phyloP scores from a whole-genome alignment of 192 early-diverging fungal genomes.

The Gonapodya prolifera region DNA sequence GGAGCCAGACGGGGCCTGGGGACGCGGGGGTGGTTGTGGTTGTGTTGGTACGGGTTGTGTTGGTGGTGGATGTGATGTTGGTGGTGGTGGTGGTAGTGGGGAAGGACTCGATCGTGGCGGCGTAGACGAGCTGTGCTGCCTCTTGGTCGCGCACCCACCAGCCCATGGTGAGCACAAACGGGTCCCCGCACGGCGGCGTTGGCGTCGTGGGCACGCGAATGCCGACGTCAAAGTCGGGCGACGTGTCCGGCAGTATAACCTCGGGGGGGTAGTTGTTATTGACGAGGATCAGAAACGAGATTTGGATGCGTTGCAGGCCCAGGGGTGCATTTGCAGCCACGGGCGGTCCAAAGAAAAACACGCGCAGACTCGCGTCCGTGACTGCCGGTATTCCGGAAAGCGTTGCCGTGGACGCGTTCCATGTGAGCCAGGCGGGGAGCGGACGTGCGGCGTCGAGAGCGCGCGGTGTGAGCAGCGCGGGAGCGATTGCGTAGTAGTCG shows the following conservation, averaged over 20 bases:
- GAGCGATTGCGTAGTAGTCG: background rate
- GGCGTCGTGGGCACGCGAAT: background rate
- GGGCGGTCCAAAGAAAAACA: background rate
- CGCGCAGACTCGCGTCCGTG: background rate
- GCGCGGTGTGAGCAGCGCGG: background rate
- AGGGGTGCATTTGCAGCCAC: no score
- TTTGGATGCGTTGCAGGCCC: background rate
- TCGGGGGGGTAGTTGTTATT: background rate
- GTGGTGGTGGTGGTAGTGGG: background rate
- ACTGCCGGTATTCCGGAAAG: background rate
- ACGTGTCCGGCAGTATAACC: background rate
- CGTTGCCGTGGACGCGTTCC: background rate
- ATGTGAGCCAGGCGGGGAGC: background rate
- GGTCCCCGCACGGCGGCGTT: background rate
- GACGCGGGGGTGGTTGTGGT: background rate
- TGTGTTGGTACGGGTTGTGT: background rate
- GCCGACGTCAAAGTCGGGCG: background rate
- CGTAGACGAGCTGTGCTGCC: background rate
- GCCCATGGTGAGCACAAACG: background rate
- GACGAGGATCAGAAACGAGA: background rate
- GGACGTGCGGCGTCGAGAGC: background rate
- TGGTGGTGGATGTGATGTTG: background rate
- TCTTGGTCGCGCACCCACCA: background rate
- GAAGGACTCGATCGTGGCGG: background rate
- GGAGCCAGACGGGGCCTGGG: background rate